phyloP scores from a whole-genome alignment of 345 rosid genomes.

The Euphorbia peplus region DNA sequence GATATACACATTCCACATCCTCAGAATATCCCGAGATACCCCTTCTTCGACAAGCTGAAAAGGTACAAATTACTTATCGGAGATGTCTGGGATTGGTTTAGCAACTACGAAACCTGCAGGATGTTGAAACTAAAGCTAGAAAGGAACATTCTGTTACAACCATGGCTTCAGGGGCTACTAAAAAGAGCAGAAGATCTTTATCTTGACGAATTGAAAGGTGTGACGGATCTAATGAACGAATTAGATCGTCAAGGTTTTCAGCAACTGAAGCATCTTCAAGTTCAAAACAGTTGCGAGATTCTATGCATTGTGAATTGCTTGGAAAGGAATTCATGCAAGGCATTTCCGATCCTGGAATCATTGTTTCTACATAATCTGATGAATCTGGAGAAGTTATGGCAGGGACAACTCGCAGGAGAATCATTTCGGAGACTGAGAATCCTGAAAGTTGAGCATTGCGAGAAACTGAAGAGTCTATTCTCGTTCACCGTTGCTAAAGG shows the following conservation, averaged over 20 bases:
- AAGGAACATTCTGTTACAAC: not conserved
- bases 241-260: not conserved
- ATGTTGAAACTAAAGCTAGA: slow-evolving; percentile 7
- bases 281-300: slow-evolving; percentile 5
- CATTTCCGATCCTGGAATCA: slow-evolving; percentile 12
- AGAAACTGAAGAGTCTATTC: slow-evolving; percentile 17
- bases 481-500: slow-evolving; percentile 6
- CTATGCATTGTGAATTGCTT: not conserved
- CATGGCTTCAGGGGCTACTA: not conserved
- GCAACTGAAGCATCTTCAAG: not conserved
- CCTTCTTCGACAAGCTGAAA: not conserved
- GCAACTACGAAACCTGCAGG: not conserved
- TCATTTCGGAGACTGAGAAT: slow-evolving; percentile 15
- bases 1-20: slow-evolving; percentile 4
- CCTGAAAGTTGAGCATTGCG: slow-evolving; percentile 9
- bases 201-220: slow-evolving; percentile 5
- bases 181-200: slow-evolving; percentile 5
- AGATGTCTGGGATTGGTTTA: slow-evolving; percentile 1
- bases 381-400: slow-evolving; percentile 17
- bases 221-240: not conserved
- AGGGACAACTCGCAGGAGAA: not conserved
- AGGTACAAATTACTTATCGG: slow-evolving; percentile 21
- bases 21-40: slow-evolving; percentile 2
- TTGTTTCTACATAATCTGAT: slow-evolving; percentile 9
- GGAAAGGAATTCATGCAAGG: not conserved